Conservation (phyloP, 306 rosid species). For the Mimosa bimucronata region DNA sequence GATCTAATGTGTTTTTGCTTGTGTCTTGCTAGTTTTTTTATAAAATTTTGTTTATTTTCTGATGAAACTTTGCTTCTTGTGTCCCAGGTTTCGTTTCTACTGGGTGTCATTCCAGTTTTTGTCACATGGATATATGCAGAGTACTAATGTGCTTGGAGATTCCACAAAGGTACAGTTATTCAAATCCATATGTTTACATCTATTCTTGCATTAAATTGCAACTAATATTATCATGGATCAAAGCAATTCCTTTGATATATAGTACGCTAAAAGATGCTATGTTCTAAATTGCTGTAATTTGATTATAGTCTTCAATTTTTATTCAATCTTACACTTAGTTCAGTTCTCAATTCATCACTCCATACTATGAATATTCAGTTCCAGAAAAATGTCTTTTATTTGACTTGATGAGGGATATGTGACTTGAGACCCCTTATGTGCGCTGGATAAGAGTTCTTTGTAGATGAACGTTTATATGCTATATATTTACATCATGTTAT, state of each 20-base stretch:
- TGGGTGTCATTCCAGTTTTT: constrained; percentile 85
- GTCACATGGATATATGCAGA: constrained; percentile 94
- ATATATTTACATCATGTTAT: no score
- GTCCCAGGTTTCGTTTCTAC: constrained; percentile 81
- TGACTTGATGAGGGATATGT: no score
- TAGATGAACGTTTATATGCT: no score
- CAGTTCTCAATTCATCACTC: constrained; percentile 19
- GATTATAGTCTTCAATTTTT: constrained; percentile 29
- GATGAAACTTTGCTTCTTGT: constrained; percentile 43
- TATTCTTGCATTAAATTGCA: constrained; percentile 19
- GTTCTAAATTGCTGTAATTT: constrained; percentile 9
- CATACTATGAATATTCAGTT: constrained; percentile 9
- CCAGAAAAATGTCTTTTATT: neutral
- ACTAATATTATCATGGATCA: constrained; percentile 11
- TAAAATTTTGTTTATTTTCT: constrained; percentile 8
- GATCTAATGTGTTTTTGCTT: neutral
- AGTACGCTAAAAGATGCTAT: constrained; percentile 22
- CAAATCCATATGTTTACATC: constrained; percentile 25
- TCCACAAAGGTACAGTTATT: constrained; percentile 70
- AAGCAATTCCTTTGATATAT: constrained; percentile 20
- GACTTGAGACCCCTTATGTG: no score
- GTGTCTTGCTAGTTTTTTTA: neutral
- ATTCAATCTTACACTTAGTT: constrained; percentile 10
- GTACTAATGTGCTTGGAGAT: constrained; percentile 72
- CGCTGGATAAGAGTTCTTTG: no score